A percentile compares a stretch with the other conserved stretches of the same genome.
These are phyloP conservation scores for Thinopyrum elongatum DNA, from an alignment of 176 grass and related monocot species.

Conservation along the genomic window DNA sequence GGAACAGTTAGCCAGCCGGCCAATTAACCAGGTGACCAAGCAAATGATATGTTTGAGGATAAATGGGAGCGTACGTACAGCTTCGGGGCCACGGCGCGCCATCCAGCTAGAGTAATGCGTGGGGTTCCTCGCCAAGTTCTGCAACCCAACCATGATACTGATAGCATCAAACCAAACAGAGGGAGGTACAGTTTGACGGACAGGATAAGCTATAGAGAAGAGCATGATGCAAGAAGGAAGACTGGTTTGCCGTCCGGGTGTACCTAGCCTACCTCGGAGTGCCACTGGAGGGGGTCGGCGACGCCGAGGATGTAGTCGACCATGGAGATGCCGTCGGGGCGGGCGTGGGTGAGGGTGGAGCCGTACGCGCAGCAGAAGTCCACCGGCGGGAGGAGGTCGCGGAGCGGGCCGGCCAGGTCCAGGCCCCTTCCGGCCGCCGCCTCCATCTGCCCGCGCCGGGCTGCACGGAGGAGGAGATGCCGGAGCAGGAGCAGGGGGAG, in stretches of 20 bases:
- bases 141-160: background rate
- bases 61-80: slow-evolving; percentile 40
- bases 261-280: slow-evolving; percentile 49
- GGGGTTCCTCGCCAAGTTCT: slow-evolving; percentile 85
- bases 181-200: background rate
- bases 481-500: no score
- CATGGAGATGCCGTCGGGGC: slow-evolving; percentile 54
- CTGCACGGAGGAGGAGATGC: no score
- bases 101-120: slow-evolving; percentile 76
- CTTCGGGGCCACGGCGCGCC: slow-evolving; percentile 41
- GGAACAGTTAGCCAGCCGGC: background rate
- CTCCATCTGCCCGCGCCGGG: slow-evolving; percentile 3
- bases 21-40: background rate
- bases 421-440: background rate
- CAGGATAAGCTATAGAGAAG: background rate
- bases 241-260: background rate
- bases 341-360: slow-evolving; percentile 66
- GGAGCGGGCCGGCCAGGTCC: slow-evolving; percentile 41
- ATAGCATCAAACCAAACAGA: background rate
- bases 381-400: slow-evolving; percentile 59
- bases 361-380: slow-evolving; percentile 94
- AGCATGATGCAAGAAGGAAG: background rate
- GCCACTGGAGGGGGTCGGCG: slow-evolving; percentile 71
- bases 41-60: background rate
- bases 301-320: slow-evolving; percentile 94